Conservation (phyloP, 192 early-diverging fungal genomes). For the Coemansia sp. region DNA sequence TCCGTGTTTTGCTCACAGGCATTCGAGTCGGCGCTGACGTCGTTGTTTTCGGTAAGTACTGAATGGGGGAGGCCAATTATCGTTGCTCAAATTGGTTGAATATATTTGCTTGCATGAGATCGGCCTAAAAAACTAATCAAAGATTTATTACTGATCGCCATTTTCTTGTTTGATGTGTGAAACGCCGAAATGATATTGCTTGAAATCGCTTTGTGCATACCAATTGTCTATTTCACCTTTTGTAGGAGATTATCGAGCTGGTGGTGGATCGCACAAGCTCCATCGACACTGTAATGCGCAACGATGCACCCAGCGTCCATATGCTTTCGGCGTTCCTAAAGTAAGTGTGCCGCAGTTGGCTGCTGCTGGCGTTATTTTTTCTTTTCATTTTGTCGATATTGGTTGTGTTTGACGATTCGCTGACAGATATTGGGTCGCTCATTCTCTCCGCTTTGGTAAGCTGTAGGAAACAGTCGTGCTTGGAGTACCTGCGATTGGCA, state of each 20-base stretch:
- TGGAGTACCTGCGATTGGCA: slow-evolving; percentile 39
- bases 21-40: slow-evolving; percentile 27
- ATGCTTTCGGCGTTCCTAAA: slow-evolving; percentile 42
- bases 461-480: slow-evolving; percentile 23
- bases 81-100: neutral
- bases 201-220: too few species aligned
- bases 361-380: too few species aligned
- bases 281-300: slow-evolving; percentile 48
- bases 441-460: neutral
- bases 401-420: neutral
- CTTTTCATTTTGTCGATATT: too few species aligned
- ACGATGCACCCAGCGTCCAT: slow-evolving; percentile 48
- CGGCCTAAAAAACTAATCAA: neutral
- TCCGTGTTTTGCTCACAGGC: slow-evolving; percentile 33
- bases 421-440: neutral
- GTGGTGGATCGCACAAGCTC: slow-evolving; percentile 45
- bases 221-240: neutral
- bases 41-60: slow-evolving; percentile 45
- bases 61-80: too few species aligned
- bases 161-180: neutral
- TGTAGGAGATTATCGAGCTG: slow-evolving; percentile 41
- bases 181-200: too few species aligned
- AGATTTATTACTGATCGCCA: neutral
- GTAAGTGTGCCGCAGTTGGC: neutral
- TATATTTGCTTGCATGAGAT: neutral